Percentiles rank a stretch among this genome's conserved stretches.
Conservation (phyloP, 257 asterid species). For the Rubia yunnanensis region DNA sequence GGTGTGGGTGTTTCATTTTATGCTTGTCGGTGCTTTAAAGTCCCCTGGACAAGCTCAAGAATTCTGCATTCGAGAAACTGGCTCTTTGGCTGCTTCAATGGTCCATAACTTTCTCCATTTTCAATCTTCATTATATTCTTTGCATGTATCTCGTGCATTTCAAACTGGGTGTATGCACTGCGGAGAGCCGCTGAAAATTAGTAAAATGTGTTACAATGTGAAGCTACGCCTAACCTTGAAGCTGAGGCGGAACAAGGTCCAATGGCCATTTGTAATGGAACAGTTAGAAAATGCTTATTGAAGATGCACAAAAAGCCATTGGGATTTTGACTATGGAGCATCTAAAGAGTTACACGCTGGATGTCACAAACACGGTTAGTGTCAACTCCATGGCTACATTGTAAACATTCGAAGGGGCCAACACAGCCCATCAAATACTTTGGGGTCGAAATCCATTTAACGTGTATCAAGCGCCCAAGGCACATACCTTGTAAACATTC, state of each 20-base stretch:
- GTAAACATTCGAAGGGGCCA: too few species aligned
- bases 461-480: too few species aligned
- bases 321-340: slow-evolving; percentile 81
- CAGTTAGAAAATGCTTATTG: slow-evolving; percentile 47
- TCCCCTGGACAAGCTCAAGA: slow-evolving; percentile 31
- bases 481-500: too few species aligned
- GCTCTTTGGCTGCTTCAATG: slow-evolving; percentile 70
- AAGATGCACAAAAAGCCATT: slow-evolving; percentile 59
- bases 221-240: slow-evolving; percentile 62
- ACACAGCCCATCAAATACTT: too few species aligned
- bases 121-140: too few species aligned
- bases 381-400: slow-evolving; percentile 59
- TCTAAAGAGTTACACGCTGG: slow-evolving; percentile 51
- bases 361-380: slow-evolving; percentile 38
- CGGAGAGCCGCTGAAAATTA: slow-evolving; percentile 51
- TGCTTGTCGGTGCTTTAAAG: slow-evolving; percentile 59
- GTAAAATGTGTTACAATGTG: slow-evolving; percentile 62
- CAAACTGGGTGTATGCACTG: slow-evolving; percentile 66
- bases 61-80: slow-evolving; percentile 80
- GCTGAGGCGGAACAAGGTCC: slow-evolving; percentile 73
- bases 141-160: too few species aligned
- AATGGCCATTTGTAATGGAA: slow-evolving; percentile 58
- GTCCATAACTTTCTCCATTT: slow-evolving; percentile 19
- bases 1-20: too few species aligned
- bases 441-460: too few species aligned